These are phyloP conservation scores for Botryosphaeria dothidea DNA, from an alignment of 2,329 filamentous ascomycete genomes.

Conservation along the genomic window DNA sequence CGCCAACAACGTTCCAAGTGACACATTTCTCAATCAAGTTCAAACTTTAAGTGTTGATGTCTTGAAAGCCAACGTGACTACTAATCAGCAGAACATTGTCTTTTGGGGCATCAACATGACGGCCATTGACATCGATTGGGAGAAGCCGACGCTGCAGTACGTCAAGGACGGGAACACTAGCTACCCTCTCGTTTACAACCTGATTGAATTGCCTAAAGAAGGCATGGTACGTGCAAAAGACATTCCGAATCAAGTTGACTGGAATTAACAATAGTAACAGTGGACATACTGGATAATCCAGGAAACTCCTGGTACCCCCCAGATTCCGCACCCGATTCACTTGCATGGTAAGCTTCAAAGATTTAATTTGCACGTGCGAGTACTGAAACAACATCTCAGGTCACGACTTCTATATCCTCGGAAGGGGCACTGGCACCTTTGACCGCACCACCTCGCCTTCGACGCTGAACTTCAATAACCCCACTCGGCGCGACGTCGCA, in stretches of 20 bases:
- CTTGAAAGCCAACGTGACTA: conserved; percentile 31
- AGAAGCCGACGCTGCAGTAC: conserved; percentile 47
- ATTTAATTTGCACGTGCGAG: neutral
- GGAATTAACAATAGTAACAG: conserved; percentile 22
- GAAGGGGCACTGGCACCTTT: conserved; percentile 33
- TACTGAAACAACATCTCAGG: neutral
- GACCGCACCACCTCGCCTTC: conserved; percentile 21
- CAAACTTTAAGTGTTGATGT: conserved; percentile 36
- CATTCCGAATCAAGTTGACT: neutral
- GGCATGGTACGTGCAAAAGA: conserved; percentile 23
- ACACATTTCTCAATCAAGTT: conserved; percentile 33
- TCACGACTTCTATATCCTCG: conserved; percentile 38
- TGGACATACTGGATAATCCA: conserved; percentile 49
- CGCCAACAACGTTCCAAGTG: conserved; percentile 37
- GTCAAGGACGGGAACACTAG: conserved; percentile 42
- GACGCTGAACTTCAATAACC: conserved; percentile 35
- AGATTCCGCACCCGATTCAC: conserved; percentile 33
- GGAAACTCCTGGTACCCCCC: conserved; percentile 30
- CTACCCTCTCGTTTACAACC: conserved; percentile 41
- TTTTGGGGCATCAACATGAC: conserved; percentile 43
- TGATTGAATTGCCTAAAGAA: conserved; percentile 41
- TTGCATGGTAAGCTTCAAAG: conserved; percentile 24
- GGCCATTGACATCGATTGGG: conserved; percentile 46
- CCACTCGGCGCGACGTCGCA: conserved; percentile 32
- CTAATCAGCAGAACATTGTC: conserved; percentile 40